Evolutionary conservation across 306 rosid species (phyloP).

Genomic region (Luffa acutangula): DNA sequence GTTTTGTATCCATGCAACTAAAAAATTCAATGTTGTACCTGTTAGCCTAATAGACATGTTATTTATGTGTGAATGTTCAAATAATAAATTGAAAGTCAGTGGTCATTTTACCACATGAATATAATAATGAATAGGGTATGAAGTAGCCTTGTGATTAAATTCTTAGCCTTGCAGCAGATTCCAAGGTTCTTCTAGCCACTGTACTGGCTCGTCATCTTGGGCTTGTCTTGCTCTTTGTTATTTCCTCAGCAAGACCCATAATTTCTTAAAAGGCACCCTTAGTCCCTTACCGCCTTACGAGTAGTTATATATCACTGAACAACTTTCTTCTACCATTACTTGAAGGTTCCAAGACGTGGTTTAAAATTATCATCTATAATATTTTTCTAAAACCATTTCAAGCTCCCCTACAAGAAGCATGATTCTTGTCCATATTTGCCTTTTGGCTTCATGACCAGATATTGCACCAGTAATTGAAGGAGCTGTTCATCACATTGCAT

Average conservation of each 20-base stretch:
- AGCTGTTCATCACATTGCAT: conserved; percentile 97
- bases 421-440: conserved; percentile 7
- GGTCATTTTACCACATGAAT: background rate
- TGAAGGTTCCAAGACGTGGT: background rate
- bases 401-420: background rate
- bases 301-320: background rate
- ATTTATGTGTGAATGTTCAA: background rate
- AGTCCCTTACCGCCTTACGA: background rate
- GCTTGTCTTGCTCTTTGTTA: background rate
- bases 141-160: background rate
- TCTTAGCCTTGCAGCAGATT: conserved; percentile 8
- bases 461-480: conserved; percentile 98
- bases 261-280: background rate
- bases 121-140: background rate
- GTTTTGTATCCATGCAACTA: background rate
- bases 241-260: background rate
- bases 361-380: background rate
- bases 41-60: background rate
- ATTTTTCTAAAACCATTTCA: background rate
- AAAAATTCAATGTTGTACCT: background rate
- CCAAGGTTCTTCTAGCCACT: background rate
- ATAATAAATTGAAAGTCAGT: background rate
- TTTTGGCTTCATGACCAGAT: conserved; percentile 36
- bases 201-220: background rate
- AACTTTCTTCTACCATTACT: background rate